These are phyloP conservation scores for Adenanthera pavonina DNA, from an alignment of 306 rosid genomes.

Conservation along the genomic window DNA sequence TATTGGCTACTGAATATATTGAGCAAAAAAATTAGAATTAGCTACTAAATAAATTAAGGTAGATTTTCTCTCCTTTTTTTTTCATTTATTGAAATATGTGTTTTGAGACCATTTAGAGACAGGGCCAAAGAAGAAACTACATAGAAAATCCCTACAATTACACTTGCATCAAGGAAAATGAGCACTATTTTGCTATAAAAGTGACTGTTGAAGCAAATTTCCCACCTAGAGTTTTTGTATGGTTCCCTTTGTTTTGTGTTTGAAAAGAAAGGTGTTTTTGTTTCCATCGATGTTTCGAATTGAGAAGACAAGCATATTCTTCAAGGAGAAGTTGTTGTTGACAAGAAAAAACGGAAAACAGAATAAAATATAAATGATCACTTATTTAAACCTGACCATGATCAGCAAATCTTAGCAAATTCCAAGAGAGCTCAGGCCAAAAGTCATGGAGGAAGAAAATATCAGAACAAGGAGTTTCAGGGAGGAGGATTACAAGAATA, in stretches of 20 bases:
- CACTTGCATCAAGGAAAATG: not conserved
- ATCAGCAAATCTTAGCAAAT: not conserved
- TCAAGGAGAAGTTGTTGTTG: not conserved
- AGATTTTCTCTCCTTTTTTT: no score
- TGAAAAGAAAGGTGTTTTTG: not conserved
- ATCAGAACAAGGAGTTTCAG: not conserved
- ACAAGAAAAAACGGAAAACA: not conserved
- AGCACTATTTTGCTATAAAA: no score
- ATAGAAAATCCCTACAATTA: not conserved
- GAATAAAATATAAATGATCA: not conserved
- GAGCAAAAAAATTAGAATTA: no score
- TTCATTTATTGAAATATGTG: no score
- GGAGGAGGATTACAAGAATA: not conserved
- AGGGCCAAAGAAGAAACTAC: not conserved
- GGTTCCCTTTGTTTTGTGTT: not conserved
- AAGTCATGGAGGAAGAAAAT: not conserved
- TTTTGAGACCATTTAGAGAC: no score
- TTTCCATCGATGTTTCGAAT: not conserved
- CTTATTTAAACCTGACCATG: not conserved
- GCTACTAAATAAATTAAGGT: no score
- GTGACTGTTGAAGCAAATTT: not conserved
- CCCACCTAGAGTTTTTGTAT: not conserved
- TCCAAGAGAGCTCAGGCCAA: not conserved
- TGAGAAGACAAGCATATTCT: not conserved
- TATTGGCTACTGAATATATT: no score